These are phyloP conservation scores for Ceratocystis papillata DNA, from an alignment of 2,329 filamentous ascomycete genomes.

Conservation along the genomic window DNA sequence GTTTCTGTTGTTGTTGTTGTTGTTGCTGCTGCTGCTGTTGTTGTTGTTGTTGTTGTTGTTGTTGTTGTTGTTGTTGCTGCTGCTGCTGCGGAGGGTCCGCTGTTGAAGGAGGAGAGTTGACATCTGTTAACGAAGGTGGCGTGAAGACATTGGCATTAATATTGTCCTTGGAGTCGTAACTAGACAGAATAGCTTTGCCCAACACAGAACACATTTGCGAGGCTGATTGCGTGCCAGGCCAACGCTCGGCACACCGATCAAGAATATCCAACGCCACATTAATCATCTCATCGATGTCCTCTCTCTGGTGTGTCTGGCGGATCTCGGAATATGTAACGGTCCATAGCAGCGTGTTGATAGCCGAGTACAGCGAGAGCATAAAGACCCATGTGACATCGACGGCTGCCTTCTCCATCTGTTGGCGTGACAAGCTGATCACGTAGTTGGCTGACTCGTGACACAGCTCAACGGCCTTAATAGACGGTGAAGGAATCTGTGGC, in stretches of 20 bases:
- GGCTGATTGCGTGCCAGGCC: conserved; percentile 81
- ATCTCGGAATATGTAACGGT: conserved; percentile 78
- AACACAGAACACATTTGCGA: conserved; percentile 80
- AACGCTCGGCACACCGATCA: conserved; percentile 68
- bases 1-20: conserved; percentile 24
- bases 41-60: conserved; percentile 23
- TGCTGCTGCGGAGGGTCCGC: conserved; percentile 26
- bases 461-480: conserved; percentile 61
- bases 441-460: conserved; percentile 76
- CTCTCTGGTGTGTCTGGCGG: conserved; percentile 57
- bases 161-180: conserved; percentile 56
- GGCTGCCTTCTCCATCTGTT: conserved; percentile 63
- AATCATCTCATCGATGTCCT: conserved; percentile 67
- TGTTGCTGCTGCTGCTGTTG: conserved; percentile 24
- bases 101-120: conserved; percentile 39
- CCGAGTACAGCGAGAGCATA: conserved; percentile 78
- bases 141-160: conserved; percentile 34
- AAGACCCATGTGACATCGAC: conserved; percentile 93
- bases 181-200: conserved; percentile 73
- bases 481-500: conserved; percentile 81
- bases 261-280: conserved; percentile 68
- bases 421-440: conserved; percentile 69
- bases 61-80: conserved; percentile 21
- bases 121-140: conserved; percentile 40
- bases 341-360: conserved; percentile 86